Conservation (phyloP, 257 asterid species). For the Echites panduratus region DNA sequence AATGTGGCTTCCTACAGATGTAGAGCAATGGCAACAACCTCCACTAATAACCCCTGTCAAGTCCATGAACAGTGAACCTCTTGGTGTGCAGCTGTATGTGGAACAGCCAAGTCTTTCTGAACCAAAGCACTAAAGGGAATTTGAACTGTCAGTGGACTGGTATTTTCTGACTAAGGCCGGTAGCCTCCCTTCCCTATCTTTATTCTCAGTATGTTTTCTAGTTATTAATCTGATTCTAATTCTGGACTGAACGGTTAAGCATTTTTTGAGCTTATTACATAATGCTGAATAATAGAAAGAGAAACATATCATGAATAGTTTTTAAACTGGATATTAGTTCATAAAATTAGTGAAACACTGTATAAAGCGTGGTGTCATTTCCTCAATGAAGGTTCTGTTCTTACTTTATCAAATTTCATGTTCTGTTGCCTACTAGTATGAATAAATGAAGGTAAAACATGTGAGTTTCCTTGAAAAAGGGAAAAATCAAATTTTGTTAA, state of each 20-base stretch:
- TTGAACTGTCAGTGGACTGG: not conserved
- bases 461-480: not conserved
- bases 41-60: conserved; percentile 71
- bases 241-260: not conserved
- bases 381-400: not conserved
- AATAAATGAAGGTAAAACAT: not conserved
- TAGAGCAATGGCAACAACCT: conserved; percentile 80
- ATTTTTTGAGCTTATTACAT: not conserved
- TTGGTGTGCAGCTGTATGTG: conserved; percentile 72
- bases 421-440: no score
- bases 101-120: conserved; percentile 59
- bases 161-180: not conserved
- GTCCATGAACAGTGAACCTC: conserved; percentile 83
- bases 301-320: not conserved
- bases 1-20: conserved; percentile 76
- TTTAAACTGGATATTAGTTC: not conserved
- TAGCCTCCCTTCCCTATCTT: not conserved
- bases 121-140: conserved; percentile 23
- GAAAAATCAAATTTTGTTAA: no score
- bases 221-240: not conserved
- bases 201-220: not conserved
- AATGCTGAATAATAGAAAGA: not conserved
- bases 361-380: not conserved
- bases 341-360: not conserved
- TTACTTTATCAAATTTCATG: not conserved